Conservation (phyloP, 768 basidiomycete species). For the Suillus alpinus region DNA sequence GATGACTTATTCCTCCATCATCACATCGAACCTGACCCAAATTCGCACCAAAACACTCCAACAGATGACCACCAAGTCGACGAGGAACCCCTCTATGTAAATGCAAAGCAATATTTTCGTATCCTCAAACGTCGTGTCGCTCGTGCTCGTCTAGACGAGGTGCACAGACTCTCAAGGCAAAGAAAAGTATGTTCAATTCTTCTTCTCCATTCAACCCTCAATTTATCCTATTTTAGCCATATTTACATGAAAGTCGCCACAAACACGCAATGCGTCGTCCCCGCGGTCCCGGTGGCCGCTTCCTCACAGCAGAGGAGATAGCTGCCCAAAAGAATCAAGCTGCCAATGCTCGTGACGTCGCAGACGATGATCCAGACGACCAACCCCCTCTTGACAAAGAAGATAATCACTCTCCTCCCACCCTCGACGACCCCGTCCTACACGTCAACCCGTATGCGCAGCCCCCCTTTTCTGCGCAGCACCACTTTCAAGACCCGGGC, state of each 20-base stretch:
- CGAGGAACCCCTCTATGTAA: slow-evolving; percentile 98
- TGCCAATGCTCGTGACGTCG: slow-evolving; percentile 40
- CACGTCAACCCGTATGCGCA: slow-evolving; percentile 25
- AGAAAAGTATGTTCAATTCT: slow-evolving; percentile 63
- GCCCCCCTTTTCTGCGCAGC: slow-evolving; percentile 16
- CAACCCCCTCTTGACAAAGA: slow-evolving; percentile 11
- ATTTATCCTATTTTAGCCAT: slow-evolving; percentile 58
- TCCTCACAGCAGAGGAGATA: slow-evolving; percentile 95
- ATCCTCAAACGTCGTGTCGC: slow-evolving; percentile 95
- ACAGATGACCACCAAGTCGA: slow-evolving; percentile 54
- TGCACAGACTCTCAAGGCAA: slow-evolving; percentile 88
- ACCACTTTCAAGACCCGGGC: slow-evolving; percentile 18
- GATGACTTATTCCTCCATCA: slow-evolving; percentile 32
- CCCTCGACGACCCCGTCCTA: slow-evolving; percentile 17
- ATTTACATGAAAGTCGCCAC: slow-evolving; percentile 97
- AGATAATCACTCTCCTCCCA: slow-evolving; percentile 18
- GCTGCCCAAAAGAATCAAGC: slow-evolving; percentile 66
- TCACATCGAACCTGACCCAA: slow-evolving; percentile 17
- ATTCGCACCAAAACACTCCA: slow-evolving; percentile 1
- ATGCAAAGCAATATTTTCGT: slow-evolving; percentile 98
- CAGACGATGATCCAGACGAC: slow-evolving; percentile 37
- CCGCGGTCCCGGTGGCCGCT: slow-evolving; percentile 94
- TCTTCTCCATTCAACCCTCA: neutral
- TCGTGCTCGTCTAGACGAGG: slow-evolving; percentile 86
- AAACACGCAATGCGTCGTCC: slow-evolving; percentile 98